Base-by-base conservation (phyloP, 2,329 filamentous ascomycete species). In the Thielaviopsis euricoi region DNA sequence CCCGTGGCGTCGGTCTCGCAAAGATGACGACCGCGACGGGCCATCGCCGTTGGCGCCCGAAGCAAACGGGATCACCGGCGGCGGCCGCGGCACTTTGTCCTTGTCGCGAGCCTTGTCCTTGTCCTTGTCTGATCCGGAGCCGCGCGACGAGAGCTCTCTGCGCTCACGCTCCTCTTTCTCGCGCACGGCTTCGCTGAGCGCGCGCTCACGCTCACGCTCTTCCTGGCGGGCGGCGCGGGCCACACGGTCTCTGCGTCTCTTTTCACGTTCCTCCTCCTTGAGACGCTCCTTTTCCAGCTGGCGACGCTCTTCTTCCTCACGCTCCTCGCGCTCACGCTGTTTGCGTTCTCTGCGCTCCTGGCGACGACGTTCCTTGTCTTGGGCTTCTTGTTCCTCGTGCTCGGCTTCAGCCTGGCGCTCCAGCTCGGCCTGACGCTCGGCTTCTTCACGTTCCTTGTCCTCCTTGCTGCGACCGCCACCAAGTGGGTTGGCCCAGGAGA, bases 11-110 rank as follows among this genome's bases (percentile, higher is more conserved):
- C 76, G 81, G 52, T 85, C 81, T 53, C 85, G 81, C 19, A 78
- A 81, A 12, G 87, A 84, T 67, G 83, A 85, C 1, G 84, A 81
- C 29, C 85, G 80, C 26, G 83, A 82, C 57, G 87, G 73, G 15
- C 81, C 81, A 40, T 37, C 46, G 25, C 23, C 52, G 10, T 21
- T 22, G 6, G 57, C 56, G 9, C 51, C 56, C 9, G 52, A 33
- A 17, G 29, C 53, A 54, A 58, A 56, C 1, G 85, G 80, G 13
- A 80, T 79, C 65, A 76, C 81, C 60, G 95, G 59, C 12, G 59
- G 79, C 43, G 80, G 71, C 61, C 79, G 81, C 7, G 76, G 71
- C 19, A 60, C 58, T 12, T 76, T 74, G 4, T 76, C 69, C 43
- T 78, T 76, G 46, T 71, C 66, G n/a, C 37, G 37, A 15, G 37